Evolutionary conservation across 768 basidiomycete genomes (phyloP).

Genomic region (Collybia nuda): DNA sequence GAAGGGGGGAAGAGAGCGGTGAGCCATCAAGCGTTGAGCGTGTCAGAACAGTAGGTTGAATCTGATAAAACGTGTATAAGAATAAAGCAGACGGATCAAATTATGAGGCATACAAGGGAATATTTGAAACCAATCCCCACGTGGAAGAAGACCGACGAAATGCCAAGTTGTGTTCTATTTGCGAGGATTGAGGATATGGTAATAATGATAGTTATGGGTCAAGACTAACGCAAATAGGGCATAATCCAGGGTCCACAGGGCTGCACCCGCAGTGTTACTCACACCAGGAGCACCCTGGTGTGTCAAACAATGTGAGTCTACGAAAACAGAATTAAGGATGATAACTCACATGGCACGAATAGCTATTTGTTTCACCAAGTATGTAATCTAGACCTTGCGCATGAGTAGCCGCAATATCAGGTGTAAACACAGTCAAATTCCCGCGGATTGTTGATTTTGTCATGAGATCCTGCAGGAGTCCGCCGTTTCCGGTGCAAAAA

Average conservation of each 20-base stretch:
- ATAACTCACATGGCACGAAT: constrained; percentile 38
- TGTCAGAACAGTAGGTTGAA: constrained; percentile 62
- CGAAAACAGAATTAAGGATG: not conserved
- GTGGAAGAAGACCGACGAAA: constrained; percentile 60
- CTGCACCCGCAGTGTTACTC: constrained; percentile 56
- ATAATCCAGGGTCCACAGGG: constrained; percentile 60
- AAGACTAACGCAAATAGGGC: constrained; percentile 39
- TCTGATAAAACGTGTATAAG: constrained; percentile 30
- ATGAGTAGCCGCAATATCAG: constrained; percentile 54
- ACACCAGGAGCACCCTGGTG: constrained; percentile 38
- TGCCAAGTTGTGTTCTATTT: constrained; percentile 33
- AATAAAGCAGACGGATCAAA: not conserved
- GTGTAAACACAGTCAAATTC: constrained; percentile 50
- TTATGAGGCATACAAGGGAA: constrained; percentile 43
- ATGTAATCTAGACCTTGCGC: constrained; percentile 52
- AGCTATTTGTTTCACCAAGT: constrained; percentile 63
- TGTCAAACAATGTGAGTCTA: not conserved
- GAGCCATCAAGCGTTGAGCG: constrained; percentile 58
- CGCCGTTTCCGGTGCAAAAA: constrained; percentile 55
- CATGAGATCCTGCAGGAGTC: constrained; percentile 64
- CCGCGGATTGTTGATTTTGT: constrained; percentile 55
- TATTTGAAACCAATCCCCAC: constrained; percentile 74
- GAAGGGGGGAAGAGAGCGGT: constrained; percentile 43
- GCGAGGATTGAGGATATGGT: not conserved
- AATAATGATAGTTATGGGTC: not conserved